These are phyloP conservation scores for Diaporthe humulicola DNA, from an alignment of 2,329 filamentous ascomycete species.

Conservation along the genomic window DNA sequence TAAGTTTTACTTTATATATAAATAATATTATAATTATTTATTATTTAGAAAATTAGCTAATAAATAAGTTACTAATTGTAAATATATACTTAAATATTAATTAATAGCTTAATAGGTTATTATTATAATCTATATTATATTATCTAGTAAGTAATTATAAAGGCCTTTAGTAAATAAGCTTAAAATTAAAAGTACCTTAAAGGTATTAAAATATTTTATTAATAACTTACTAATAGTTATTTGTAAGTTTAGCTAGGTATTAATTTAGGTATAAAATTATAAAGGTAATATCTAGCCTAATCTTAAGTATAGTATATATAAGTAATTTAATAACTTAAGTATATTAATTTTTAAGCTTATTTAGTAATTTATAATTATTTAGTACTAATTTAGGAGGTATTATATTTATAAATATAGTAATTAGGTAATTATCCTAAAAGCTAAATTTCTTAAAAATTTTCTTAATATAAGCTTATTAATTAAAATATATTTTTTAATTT, in stretches of 20 bases:
- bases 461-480: not conserved
- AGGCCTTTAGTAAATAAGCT: no score
- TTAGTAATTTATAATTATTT: not conserved
- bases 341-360: not conserved
- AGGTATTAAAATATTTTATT: no score
- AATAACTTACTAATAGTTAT: no score
- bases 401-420: not conserved
- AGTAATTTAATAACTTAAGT: not conserved
- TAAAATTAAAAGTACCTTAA: no score
- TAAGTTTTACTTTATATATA: constrained; percentile 10
- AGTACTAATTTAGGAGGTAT: not conserved
- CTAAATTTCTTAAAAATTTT: not conserved
- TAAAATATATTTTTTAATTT: no score
- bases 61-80: not conserved
- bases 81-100: no score
- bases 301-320: not conserved
- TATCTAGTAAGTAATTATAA: no score
- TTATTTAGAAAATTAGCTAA: not conserved
- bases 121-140: no score
- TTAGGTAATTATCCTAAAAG: no score
- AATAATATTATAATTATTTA: not conserved
- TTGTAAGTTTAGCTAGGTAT: not conserved
- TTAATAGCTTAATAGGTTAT: no score
- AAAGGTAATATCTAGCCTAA: not conserved
- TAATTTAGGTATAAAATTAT: not conserved